Evolutionary conservation across 2,329 filamentous ascomycete genomes (phyloP), one percentile per base, ranked within the genome.

Genomic region (Hymenoscyphus occultus): DNA sequence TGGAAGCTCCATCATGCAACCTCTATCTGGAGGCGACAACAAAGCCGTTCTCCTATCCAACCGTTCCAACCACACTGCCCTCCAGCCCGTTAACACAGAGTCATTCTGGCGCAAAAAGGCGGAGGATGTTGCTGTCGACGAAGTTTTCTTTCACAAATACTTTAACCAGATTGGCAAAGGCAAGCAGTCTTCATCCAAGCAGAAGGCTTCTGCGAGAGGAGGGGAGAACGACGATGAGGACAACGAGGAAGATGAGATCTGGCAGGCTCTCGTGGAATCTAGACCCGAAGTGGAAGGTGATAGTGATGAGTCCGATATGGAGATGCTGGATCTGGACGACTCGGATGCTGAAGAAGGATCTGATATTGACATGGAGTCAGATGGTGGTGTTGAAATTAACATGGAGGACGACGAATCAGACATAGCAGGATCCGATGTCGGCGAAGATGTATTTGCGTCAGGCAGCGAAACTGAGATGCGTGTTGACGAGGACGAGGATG

Each of bases 71-170:
- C 71, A 85, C 82, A 73, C 83, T 81, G 68, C 84, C 81, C 77
- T 83, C 82, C 54, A 83, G 32, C 84, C 88, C 2, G 83, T 99
- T 77, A 99, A 99, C 78, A 90, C 90, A 1, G 90, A 96, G 68
- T 82, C 86, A 2, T 99, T 99, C 82, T 97, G 93, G 92, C 89
- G 89, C 73, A 92, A 92, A 85, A 93, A 92, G 80, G 83, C 85
- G n/a, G 89, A 92, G 69, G 89, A 98, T 62, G 90, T 99, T 56
- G 88, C 90, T 2, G 92, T 88, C 0, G 93, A 99, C 70, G 95
- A 99, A 75, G 91, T 93, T 48, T 99, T 99, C 86, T 99, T 99
- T 86, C 95, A 99, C 78, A 89, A 92, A 70, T 99, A 99, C 85
- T 99, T 99, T 79, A 89, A 86, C 66, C 86, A 89, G 67, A 79